These are phyloP conservation scores for Pythium insidiosum DNA, from an alignment of 352 stramenopile genomes.

Conservation along the genomic window DNA sequence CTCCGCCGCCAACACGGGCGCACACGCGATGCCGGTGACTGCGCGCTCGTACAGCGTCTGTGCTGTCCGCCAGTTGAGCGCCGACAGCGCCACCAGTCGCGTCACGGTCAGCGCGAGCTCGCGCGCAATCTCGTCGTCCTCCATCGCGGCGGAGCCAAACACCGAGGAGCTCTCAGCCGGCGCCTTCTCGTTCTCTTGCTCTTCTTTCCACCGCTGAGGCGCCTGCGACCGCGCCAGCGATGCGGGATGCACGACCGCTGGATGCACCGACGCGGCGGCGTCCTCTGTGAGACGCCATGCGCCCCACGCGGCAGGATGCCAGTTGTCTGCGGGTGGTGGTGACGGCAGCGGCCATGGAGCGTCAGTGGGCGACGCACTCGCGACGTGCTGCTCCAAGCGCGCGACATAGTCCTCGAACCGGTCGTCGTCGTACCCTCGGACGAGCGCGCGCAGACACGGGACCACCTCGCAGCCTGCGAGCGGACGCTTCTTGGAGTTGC, in stretches of 20 bases:
- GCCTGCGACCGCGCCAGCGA: background rate
- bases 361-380: slow-evolving; percentile 1
- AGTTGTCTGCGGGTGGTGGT: slow-evolving; percentile 17
- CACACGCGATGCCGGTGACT: slow-evolving; percentile 39
- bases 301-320: slow-evolving; percentile 59
- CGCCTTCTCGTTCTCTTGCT: background rate
- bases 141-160: too few relatives aligned
- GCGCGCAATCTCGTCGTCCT: slow-evolving; percentile 73
- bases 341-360: too few relatives aligned
- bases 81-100: slow-evolving; percentile 50
- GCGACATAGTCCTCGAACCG: slow-evolving; percentile 43
- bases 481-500: slow-evolving; percentile 21
- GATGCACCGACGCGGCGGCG: slow-evolving; percentile 11
- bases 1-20: slow-evolving; percentile 41
- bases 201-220: slow-evolving; percentile 11
- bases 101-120: slow-evolving; percentile 38
- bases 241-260: slow-evolving; percentile 6
- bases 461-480: slow-evolving; percentile 29
- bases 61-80: slow-evolving; percentile 59
- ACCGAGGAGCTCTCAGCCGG: too few relatives aligned
- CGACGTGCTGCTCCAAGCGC: slow-evolving; percentile 21
- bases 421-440: slow-evolving; percentile 74
- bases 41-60: slow-evolving; percentile 55
- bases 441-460: slow-evolving; percentile 45
- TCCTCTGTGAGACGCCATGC: slow-evolving; percentile 57